These are phyloP conservation scores for Curvularia eragrostidis DNA, from an alignment of 2,329 filamentous ascomycete genomes.

Conservation along the genomic window DNA sequence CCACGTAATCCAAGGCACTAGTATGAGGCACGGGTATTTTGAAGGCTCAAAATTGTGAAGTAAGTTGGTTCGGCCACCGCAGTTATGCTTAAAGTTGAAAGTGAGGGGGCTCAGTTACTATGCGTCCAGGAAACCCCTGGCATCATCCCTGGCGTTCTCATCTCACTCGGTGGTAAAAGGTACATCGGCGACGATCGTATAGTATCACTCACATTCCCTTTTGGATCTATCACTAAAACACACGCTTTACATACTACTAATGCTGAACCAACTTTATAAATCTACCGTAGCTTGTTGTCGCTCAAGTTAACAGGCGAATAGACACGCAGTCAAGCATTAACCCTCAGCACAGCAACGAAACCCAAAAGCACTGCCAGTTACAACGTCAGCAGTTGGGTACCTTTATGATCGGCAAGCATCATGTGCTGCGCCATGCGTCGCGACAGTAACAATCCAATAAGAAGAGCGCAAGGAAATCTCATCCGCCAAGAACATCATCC, in stretches of 20 bases:
- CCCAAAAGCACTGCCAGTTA: conserved; percentile 6
- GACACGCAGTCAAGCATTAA: not conserved
- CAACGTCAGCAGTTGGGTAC: conserved; percentile 1
- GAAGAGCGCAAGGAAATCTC: conserved; percentile 1
- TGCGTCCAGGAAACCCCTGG: not conserved
- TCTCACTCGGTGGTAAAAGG: not conserved
- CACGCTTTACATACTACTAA: not conserved
- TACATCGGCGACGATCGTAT: not conserved
- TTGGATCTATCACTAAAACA: not conserved
- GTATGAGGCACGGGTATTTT: not conserved
- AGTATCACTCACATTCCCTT: not conserved
- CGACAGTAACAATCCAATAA: not conserved
- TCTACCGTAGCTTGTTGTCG: not conserved
- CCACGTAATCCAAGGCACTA: not conserved
- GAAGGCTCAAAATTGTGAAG: not conserved
- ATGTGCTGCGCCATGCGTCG: conserved; percentile 11
- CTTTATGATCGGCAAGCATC: not conserved
- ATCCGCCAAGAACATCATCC: conserved; percentile 1
- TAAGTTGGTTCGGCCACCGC: not conserved
- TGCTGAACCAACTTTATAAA: not conserved
- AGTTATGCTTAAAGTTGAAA: not conserved
- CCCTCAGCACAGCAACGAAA: not conserved
- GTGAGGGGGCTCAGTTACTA: conserved; percentile 1
- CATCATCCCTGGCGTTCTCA: not conserved
- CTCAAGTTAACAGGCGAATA: not conserved